Conservation (phyloP, 805 yeast genomes). For the Pichia gijzeniarum region DNA sequence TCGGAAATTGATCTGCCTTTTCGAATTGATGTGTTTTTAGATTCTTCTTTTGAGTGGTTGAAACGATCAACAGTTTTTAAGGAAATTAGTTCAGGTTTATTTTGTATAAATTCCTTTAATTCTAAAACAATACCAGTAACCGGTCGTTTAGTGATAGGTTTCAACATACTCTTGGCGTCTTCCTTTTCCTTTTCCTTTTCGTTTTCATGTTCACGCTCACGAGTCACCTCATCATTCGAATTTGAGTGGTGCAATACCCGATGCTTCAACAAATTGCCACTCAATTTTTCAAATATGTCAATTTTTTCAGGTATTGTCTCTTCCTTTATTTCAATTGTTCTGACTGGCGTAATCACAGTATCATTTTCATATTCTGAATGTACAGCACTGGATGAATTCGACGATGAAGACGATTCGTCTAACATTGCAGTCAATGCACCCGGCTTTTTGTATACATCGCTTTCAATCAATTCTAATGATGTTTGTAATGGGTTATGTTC, state of each 20-base stretch:
- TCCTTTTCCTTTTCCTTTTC: background rate
- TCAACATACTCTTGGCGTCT: conserved; percentile 5
- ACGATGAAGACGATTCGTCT: conserved; percentile 14
- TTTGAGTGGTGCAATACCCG: conserved; percentile 4
- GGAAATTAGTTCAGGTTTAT: conserved; percentile 9
- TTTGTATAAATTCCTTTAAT: conserved; percentile 12
- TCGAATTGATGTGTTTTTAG: background rate
- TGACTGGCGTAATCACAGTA: background rate
- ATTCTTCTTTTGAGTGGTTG: background rate
- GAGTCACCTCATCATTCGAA: background rate
- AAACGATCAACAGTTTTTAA: conserved; percentile 1
- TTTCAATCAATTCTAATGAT: background rate
- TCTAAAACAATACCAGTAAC: conserved; percentile 9
- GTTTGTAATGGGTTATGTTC: background rate
- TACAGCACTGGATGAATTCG: conserved; percentile 5
- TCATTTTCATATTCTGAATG: conserved; percentile 6
- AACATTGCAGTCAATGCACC: conserved; percentile 13
- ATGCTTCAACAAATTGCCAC: conserved; percentile 17
- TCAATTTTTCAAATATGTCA: conserved; percentile 26
- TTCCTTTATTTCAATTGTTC: background rate
- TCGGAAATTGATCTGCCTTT: conserved; percentile 18
- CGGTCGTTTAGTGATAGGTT: conserved; percentile 11
- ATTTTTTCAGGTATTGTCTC: conserved; percentile 22
- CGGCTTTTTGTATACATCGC: conserved; percentile 4
- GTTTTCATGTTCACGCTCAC: too few relatives aligned